Evolutionary conservation across 495 filamentous ascomycete genomes (phyloP), one percentile per base, ranked within the genome.

Genomic region (Aspergillus asperescens): DNA sequence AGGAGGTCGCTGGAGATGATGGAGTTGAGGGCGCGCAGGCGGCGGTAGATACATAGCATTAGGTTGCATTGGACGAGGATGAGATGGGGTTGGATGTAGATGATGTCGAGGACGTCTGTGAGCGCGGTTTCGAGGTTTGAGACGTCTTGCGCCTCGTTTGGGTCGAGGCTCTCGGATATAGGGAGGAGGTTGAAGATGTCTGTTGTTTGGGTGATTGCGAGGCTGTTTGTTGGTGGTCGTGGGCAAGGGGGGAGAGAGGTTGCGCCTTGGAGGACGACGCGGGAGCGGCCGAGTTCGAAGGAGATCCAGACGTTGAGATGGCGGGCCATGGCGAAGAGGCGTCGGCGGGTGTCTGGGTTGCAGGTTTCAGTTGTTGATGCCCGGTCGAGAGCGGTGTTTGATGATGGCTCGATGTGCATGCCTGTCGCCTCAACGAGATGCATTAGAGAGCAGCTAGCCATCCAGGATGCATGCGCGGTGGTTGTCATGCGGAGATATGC

Each of bases 401-500:
- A 48, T 5, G 73, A 43, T 0, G 56, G 53, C 55, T 81, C 76
- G 10, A 73, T 59, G 40, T 81, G 77, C 4, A 81, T 58, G 3
- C 78, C 77, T 8, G 72, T 71, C 0, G 78, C 71, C 57, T 82
- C 79, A 20, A 78, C 65, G 41, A 81, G 57, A 50, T 82, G 79
- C 67, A 83, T 76, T 22, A 77, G 55, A 7, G 70, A 77, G 56
- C 75, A 78, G 39, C 74, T 79, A 3, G 77, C 76, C 69, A 81
- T 76, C 77, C 78, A 81, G 18, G 75, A 65, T 6, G 71, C 65
- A 50, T 83, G 72, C 8, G 79, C 78, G 20, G 74, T 66, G 10
- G 73, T 69, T 7, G 77, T 80, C 57, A 73, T 71, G 25, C 80
- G 67, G 6, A 81, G 62, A 60, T 81, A 81, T 7, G 77, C 61